Conservation (phyloP, 2,329 filamentous ascomycete genomes). For the Fusarium sp. region DNA sequence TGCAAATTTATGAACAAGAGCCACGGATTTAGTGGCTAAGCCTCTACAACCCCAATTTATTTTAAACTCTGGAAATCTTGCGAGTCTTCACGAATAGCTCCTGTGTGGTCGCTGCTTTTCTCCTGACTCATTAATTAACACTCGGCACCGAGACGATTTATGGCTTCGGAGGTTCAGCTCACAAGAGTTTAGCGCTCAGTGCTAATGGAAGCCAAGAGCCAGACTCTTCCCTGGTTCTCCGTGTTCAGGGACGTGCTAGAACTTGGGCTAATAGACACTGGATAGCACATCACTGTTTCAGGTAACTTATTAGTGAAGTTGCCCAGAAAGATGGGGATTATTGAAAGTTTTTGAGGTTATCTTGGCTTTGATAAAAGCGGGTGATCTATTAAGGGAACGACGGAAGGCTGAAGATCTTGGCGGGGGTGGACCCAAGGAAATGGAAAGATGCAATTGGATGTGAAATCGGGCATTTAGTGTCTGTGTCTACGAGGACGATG, state of each 20-base stretch:
- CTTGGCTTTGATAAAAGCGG: slow-evolving; percentile 4
- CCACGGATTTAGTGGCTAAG: neutral
- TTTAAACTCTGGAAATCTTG: neutral
- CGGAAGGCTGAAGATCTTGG: slow-evolving; percentile 14
- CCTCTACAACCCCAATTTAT: neutral
- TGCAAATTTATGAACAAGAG: neutral
- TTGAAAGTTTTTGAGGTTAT: slow-evolving; percentile 17
- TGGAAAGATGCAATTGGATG: slow-evolving; percentile 19
- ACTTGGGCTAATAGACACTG: slow-evolving; percentile 2
- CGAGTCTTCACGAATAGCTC: slow-evolving; percentile 2
- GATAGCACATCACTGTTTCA: slow-evolving; percentile 22
- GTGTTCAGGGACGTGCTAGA: slow-evolving; percentile 2
- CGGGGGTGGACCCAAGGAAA: neutral
- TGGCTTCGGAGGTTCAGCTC: slow-evolving; percentile 19
- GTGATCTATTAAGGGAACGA: neutral
- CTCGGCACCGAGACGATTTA: slow-evolving; percentile 9
- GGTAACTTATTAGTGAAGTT: slow-evolving; percentile 16
- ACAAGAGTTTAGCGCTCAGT: slow-evolving; percentile 28
- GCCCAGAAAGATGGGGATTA: slow-evolving; percentile 2
- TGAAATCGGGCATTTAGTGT: neutral
- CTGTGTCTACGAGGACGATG: neutral
- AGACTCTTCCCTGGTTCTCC: slow-evolving; percentile 17
- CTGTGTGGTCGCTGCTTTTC: neutral
- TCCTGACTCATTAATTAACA: slow-evolving; percentile 28
- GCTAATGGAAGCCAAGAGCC: slow-evolving; percentile 8